Conservation (phyloP, 78 protist genomes). For the Isochrysis galbana region DNA sequence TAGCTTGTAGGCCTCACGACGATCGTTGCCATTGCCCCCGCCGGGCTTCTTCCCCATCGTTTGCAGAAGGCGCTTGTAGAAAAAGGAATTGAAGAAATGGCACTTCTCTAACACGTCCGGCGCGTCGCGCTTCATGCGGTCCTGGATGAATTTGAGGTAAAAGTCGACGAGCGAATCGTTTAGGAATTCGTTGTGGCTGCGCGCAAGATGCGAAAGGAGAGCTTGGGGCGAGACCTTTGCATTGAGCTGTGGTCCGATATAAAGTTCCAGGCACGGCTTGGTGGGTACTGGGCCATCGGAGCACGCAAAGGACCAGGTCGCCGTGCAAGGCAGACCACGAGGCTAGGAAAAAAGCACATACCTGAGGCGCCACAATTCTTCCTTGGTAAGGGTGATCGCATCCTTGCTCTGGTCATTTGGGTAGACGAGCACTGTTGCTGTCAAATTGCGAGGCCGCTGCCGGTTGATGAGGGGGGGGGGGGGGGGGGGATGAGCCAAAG, state of each 20-base stretch:
- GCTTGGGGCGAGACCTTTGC: too few relatives aligned
- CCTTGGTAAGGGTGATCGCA: neutral
- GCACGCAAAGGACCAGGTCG: neutral
- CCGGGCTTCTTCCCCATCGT: neutral
- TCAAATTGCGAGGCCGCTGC: too few relatives aligned
- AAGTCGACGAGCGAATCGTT: conserved; percentile 21
- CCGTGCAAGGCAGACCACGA: neutral
- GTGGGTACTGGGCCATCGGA: too few relatives aligned
- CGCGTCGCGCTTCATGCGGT: neutral
- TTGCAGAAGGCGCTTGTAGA: neutral
- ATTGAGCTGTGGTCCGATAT: too few relatives aligned
- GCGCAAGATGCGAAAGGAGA: neutral
- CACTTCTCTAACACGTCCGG: neutral
- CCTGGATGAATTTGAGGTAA: neutral
- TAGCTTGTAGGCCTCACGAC: neutral
- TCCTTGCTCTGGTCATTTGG: neutral
- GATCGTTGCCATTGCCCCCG: neutral
- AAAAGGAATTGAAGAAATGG: conserved; percentile 11
- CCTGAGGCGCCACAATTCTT: neutral
- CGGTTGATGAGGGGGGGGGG: too few relatives aligned
- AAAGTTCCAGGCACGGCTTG: too few relatives aligned
- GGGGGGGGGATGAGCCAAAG: too few relatives aligned
- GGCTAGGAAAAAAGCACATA: too few relatives aligned
- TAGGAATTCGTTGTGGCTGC: neutral
- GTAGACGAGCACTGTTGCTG: too few relatives aligned